Conservation (phyloP, 73 alveolate genomes). For the Blepharisma japonicum region DNA sequence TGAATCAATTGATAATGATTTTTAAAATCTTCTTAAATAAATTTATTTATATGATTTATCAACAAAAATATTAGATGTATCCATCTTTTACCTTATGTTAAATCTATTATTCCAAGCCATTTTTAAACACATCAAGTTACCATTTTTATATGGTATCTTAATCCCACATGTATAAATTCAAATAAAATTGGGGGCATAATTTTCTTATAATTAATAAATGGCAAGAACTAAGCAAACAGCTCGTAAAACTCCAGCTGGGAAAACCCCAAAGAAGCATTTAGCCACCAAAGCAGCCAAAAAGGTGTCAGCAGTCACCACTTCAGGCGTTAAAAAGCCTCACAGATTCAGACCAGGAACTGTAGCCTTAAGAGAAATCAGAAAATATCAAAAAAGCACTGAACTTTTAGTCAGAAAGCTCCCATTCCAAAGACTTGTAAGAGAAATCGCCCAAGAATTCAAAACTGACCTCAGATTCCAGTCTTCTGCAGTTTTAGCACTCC, state of each 20-base stretch:
- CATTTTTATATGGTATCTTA: too few species aligned
- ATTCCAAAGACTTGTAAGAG: slow-evolving; percentile 79
- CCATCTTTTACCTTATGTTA: too few species aligned
- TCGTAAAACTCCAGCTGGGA: slow-evolving; percentile 69
- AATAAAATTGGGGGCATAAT: too few species aligned
- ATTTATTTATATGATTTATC: too few species aligned
- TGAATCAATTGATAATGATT: slow-evolving; percentile 51
- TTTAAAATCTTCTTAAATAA: not conserved
- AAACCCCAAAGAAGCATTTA: slow-evolving; percentile 77
- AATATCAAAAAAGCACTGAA: slow-evolving; percentile 76
- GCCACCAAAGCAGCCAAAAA: slow-evolving; percentile 57
- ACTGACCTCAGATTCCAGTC: slow-evolving; percentile 71
- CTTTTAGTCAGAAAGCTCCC: slow-evolving; percentile 78
- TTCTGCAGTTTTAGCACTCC: slow-evolving; percentile 66
- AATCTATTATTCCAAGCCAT: too few species aligned
- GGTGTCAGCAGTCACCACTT: slow-evolving; percentile 39
- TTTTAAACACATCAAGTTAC: too few species aligned
- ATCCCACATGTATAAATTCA: too few species aligned
- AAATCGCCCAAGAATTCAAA: slow-evolving; percentile 62
- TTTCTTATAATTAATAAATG: slow-evolving; percentile 42
- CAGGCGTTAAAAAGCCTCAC: slow-evolving; percentile 80
- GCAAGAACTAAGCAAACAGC: slow-evolving; percentile 91
- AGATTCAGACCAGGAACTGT: slow-evolving; percentile 89
- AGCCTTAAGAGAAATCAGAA: slow-evolving; percentile 84
- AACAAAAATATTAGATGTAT: too few species aligned